phyloP scores from a whole-genome alignment of 768 basidiomycete genomes.

The Sporobolomyces phaffii region DNA sequence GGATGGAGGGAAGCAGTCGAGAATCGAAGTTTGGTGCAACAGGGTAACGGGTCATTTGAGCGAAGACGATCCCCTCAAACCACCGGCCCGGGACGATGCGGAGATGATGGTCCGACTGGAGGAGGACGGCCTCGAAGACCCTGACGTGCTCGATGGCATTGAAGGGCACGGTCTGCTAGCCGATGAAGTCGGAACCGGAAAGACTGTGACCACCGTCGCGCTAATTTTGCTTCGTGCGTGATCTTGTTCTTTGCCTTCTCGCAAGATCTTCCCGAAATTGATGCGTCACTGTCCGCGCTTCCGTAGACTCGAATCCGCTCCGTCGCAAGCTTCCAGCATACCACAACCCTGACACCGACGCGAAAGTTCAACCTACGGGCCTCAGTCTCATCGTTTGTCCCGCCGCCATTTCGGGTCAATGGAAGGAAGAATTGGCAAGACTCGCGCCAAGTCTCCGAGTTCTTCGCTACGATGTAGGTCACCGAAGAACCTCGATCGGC shows the following conservation, averaged over 20 bases:
- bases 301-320: slow-evolving; percentile 20
- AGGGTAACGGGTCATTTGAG: neutral
- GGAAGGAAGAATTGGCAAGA: slow-evolving; percentile 46
- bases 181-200: slow-evolving; percentile 52
- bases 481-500: too few species aligned
- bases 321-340: slow-evolving; percentile 29
- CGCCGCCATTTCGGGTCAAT: slow-evolving; percentile 47
- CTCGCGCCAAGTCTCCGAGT: slow-evolving; percentile 47
- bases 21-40: slow-evolving; percentile 29
- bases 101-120: too few species aligned
- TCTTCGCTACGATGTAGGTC: slow-evolving; percentile 46
- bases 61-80: slow-evolving; percentile 5
- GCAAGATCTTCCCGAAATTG: neutral
- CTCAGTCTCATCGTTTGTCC: slow-evolving; percentile 49
- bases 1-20: too few species aligned
- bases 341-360: slow-evolving; percentile 20
- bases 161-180: slow-evolving; percentile 46
- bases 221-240: slow-evolving; percentile 44
- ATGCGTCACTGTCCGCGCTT: too few species aligned
- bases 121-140: slow-evolving; percentile 16
- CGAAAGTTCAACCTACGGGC: slow-evolving; percentile 41
- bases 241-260: neutral
- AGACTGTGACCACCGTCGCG: slow-evolving; percentile 49
- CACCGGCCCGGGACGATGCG: slow-evolving; percentile 6
- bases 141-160: slow-evolving; percentile 15